A percentile compares a stretch with the other conserved stretches of the same genome.
phyloP scores from a whole-genome alignment of 805 yeast genomes.

The Priceomyces fermenticarens region DNA sequence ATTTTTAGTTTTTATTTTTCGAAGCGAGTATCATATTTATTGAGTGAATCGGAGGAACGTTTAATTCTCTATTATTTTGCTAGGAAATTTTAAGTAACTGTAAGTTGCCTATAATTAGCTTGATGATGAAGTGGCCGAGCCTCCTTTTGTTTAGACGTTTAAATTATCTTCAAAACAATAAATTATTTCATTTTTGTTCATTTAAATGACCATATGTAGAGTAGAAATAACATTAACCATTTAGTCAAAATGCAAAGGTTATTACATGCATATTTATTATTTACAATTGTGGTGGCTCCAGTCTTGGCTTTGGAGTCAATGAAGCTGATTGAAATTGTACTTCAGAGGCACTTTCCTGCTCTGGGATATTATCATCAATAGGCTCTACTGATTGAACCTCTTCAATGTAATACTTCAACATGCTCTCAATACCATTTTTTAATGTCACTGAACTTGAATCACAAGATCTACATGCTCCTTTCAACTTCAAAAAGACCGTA shows the following conservation, averaged over 20 bases:
- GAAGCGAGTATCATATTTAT: too few relatives aligned
- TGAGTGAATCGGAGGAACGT: neutral
- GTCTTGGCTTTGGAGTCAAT: conserved; percentile 25
- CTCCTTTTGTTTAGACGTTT: too few relatives aligned
- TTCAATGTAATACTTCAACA: conserved; percentile 68
- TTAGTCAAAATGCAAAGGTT: too few relatives aligned
- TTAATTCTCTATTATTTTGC: neutral
- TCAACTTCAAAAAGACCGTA: conserved; percentile 53
- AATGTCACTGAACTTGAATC: conserved; percentile 64
- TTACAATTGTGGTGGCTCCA: conserved; percentile 27
- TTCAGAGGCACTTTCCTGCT: neutral
- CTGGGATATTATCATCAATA: conserved; percentile 36
- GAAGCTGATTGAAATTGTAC: neutral
- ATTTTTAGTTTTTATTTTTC: too few relatives aligned
- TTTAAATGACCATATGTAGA: too few relatives aligned
- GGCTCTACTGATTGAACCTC: conserved; percentile 60
- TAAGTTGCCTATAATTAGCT: too few relatives aligned
- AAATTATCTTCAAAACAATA: too few relatives aligned
- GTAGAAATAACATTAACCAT: too few relatives aligned
- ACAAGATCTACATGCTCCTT: conserved; percentile 75
- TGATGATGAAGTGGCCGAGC: too few relatives aligned
- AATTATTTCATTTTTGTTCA: too few relatives aligned
- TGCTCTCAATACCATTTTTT: conserved; percentile 66
- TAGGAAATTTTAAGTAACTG: too few relatives aligned
- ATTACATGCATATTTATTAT: conserved; percentile 4